These are phyloP conservation scores for Aphanomyces euteiches DNA, from an alignment of 352 stramenopile genomes.

Conservation along the genomic window DNA sequence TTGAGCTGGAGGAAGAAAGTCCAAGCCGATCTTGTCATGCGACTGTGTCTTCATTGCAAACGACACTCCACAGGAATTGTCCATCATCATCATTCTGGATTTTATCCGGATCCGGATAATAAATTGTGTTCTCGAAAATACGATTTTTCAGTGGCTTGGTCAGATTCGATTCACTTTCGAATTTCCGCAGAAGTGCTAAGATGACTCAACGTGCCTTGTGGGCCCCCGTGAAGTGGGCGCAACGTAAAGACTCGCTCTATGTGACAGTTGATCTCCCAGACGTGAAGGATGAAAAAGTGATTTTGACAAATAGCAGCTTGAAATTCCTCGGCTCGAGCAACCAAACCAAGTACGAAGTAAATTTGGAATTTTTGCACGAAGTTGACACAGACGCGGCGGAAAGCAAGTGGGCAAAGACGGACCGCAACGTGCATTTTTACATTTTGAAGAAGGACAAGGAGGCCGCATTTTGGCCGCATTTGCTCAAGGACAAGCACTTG, in stretches of 20 bases:
- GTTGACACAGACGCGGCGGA: slow-evolving; percentile 86
- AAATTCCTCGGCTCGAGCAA: slow-evolving; percentile 90
- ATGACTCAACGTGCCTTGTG: slow-evolving; percentile 51
- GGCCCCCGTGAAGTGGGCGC: slow-evolving; percentile 94
- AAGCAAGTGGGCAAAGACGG: slow-evolving; percentile 94
- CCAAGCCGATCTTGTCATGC: too few relatives aligned
- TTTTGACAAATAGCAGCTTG: slow-evolving; percentile 84
- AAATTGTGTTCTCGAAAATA: slow-evolving; percentile 8
- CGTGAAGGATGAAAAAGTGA: slow-evolving; percentile 91
- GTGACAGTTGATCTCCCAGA: slow-evolving; percentile 95
- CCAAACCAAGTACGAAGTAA: slow-evolving; percentile 90
- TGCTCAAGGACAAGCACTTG: slow-evolving; percentile 94
- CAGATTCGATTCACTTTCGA: slow-evolving; percentile 14
- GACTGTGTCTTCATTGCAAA: too few relatives aligned
- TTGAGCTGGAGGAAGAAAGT: background rate
- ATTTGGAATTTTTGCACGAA: slow-evolving; percentile 94
- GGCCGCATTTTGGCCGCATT: slow-evolving; percentile 93
- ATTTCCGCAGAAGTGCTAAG: background rate
- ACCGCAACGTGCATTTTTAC: slow-evolving; percentile 94
- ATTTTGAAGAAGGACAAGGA: slow-evolving; percentile 94
- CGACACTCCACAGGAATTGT: too few relatives aligned
- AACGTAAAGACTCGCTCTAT: slow-evolving; percentile 95
- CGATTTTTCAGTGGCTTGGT: background rate
- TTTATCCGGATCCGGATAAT: slow-evolving; percentile 26
- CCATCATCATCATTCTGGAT: too few relatives aligned